Conservation (phyloP, 495 filamentous ascomycete species). For the Amniculicola lignicola region DNA sequence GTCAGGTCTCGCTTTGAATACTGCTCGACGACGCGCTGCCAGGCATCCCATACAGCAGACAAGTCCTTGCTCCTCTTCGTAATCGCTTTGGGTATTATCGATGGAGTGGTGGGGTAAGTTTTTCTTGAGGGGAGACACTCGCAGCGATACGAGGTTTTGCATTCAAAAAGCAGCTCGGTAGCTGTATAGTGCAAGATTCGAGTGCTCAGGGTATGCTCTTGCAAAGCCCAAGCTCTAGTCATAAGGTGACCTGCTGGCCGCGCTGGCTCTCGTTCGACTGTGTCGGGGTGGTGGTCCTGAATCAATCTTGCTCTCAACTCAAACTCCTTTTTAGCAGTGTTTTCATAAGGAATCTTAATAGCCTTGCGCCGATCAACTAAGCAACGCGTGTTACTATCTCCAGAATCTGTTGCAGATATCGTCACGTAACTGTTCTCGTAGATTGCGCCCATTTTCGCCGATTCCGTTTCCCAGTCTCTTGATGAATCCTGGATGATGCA, state of each 20-base stretch:
- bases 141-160: constrained; percentile 23
- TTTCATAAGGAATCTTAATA: constrained; percentile 14
- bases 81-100: constrained; percentile 19
- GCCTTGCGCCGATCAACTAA: constrained; percentile 12
- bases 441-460: constrained; percentile 24
- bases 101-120: constrained; percentile 10
- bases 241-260: constrained; percentile 9
- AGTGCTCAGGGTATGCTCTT: constrained; percentile 28
- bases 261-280: constrained; percentile 3
- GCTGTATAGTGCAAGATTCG: constrained; percentile 29
- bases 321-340: constrained; percentile 17
- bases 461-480: constrained; percentile 19
- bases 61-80: not conserved
- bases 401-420: constrained; percentile 12
- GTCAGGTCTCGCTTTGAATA: constrained; percentile 24
- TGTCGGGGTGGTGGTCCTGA: constrained; percentile 11
- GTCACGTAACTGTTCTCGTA: constrained; percentile 20
- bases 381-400: constrained; percentile 9
- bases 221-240: constrained; percentile 29
- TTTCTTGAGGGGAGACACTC: constrained; percentile 19
- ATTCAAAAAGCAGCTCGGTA: constrained; percentile 34
- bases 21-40: constrained; percentile 21
- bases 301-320: constrained; percentile 9
- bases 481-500: constrained; percentile 31
- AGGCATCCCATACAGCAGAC: constrained; percentile 17